Evolutionary conservation across 2,329 filamentous ascomycete genomes (phyloP).

Genomic region (Paracamarosporium sp.): DNA sequence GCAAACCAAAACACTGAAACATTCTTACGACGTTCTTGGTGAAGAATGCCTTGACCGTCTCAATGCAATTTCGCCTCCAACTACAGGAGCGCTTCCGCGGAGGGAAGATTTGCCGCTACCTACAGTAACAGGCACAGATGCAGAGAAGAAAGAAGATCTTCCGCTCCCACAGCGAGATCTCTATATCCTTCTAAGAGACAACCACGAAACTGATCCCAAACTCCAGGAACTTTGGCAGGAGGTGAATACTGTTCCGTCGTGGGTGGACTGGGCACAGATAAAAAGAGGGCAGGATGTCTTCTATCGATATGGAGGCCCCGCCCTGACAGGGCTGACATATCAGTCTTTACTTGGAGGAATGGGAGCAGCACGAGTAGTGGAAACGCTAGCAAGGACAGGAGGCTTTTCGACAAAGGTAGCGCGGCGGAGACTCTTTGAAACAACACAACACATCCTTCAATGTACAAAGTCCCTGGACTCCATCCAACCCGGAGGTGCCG

Average conservation of each 20-base stretch:
- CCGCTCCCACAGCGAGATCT: conserved; percentile 61
- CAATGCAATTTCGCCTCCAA: conserved; percentile 65
- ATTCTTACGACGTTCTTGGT: conserved; percentile 72
- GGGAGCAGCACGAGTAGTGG: conserved; percentile 75
- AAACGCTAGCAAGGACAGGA: conserved; percentile 75
- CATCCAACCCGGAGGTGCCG: conserved; percentile 72
- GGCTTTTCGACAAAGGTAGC: conserved; percentile 75
- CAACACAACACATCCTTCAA: conserved; percentile 77
- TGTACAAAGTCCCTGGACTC: conserved; percentile 69
- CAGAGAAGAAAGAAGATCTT: conserved; percentile 42
- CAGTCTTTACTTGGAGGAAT: conserved; percentile 73
- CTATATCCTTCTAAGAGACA: conserved; percentile 66
- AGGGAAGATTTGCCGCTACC: conserved; percentile 41
- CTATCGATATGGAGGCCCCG: conserved; percentile 75
- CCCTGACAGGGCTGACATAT: conserved; percentile 69
- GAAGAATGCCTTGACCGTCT: conserved; percentile 70
- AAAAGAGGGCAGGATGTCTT: conserved; percentile 77
- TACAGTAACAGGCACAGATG: conserved; percentile 33
- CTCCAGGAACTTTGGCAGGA: conserved; percentile 68
- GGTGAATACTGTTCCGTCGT: conserved; percentile 70
- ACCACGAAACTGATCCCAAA: conserved; percentile 64
- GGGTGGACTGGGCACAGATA: conserved; percentile 82
- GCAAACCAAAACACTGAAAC: conserved; percentile 66
- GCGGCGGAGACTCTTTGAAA: conserved; percentile 71
- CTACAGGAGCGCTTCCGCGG: conserved; percentile 45